Percentiles rank a stretch among this genome's conserved stretches.
phyloP scores from a whole-genome alignment of 2,329 filamentous ascomycete genomes.

The Verticillium isaacii region DNA sequence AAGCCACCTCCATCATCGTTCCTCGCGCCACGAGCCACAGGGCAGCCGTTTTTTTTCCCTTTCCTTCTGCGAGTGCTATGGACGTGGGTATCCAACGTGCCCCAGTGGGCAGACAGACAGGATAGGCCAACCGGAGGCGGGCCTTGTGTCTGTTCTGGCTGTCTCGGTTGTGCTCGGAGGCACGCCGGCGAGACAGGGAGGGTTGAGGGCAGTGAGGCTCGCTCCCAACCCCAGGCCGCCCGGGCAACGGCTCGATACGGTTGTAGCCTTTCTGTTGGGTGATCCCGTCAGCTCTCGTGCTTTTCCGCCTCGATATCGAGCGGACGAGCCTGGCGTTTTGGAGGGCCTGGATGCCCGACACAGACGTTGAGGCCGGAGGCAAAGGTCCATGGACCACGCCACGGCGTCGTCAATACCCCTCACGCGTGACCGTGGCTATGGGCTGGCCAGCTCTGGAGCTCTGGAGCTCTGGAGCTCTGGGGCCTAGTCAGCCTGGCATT shows the following conservation, averaged over 20 bases:
- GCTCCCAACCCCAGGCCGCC: neutral
- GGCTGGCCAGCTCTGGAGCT: neutral
- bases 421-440: neutral
- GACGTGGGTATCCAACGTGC: neutral
- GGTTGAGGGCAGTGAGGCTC: neutral
- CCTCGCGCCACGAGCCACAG: neutral
- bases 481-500: neutral
- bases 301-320: neutral
- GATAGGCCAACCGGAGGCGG: no score
- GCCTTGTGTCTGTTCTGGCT: neutral
- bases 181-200: neutral
- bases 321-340: neutral
- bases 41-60: neutral
- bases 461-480: neutral
- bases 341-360: neutral
- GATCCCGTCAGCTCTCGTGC: neutral
- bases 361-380: neutral
- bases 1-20: neutral
- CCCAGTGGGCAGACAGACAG: neutral
- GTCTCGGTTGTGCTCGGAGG: slow-evolving; percentile 1
- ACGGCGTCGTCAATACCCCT: neutral
- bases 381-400: neutral
- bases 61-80: neutral
- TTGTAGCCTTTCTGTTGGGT: neutral
- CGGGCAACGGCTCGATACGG: neutral